Percentiles rank a stretch among this genome's conserved stretches.
Conservation (phyloP, 306 rosid genomes). For the Vigna trinervia region DNA sequence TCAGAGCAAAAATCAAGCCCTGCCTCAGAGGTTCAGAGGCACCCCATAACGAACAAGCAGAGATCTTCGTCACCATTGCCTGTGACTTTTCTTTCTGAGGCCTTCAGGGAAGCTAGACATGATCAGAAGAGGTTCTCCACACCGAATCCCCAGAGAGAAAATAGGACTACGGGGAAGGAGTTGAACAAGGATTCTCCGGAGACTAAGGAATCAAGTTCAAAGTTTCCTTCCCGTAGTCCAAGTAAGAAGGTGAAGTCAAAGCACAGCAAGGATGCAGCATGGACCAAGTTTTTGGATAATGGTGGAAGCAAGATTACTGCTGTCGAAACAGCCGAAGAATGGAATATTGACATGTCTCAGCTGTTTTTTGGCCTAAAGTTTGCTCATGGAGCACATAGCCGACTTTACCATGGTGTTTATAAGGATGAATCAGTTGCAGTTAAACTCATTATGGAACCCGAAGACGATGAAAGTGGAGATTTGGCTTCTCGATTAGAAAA, state of each 20-base stretch:
- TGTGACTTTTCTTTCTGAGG: constrained; percentile 53
- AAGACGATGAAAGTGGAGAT: constrained; percentile 75
- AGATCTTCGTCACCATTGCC: constrained; percentile 89
- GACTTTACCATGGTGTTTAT: constrained; percentile 91
- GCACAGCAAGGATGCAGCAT: constrained; percentile 63
- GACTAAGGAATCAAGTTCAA: constrained; percentile 42
- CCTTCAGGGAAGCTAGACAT: constrained; percentile 75
- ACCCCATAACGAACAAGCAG: constrained; percentile 52
- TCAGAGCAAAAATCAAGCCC: constrained; percentile 53
- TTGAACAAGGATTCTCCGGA: constrained; percentile 51
- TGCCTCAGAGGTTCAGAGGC: constrained; percentile 35
- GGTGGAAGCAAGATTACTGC: constrained; percentile 79
- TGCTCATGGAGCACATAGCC: constrained; percentile 97
- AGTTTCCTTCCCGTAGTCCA: constrained; percentile 46
- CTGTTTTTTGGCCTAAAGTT: constrained; percentile 83
- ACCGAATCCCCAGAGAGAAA: constrained; percentile 66
- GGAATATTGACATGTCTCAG: constrained; percentile 77
- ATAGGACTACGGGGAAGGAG: constrained; percentile 54
- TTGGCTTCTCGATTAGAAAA: constrained; percentile 76
- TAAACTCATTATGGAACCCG: constrained; percentile 78
- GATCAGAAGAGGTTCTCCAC: constrained; percentile 76
- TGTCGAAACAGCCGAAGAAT: constrained; percentile 77
- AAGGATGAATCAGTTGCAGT: constrained; percentile 80
- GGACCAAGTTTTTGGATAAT: constrained; percentile 78
- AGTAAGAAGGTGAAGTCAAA: constrained; percentile 48